These are phyloP conservation scores for Fusarium sp. DNA, from an alignment of 2,329 filamentous ascomycete species.

Conservation along the genomic window DNA sequence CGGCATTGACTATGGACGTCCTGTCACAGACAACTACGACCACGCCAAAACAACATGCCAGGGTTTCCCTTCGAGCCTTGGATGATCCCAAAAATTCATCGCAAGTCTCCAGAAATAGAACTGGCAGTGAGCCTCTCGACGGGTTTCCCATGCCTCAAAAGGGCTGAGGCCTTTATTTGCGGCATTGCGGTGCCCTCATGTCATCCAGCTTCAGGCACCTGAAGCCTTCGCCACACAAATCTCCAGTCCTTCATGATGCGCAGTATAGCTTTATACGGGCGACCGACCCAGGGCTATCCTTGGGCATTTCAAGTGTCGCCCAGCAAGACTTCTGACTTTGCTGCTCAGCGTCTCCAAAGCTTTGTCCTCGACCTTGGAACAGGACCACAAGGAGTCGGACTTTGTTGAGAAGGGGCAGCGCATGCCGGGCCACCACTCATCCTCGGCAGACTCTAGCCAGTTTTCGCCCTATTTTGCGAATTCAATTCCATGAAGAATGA, in stretches of 20 bases:
- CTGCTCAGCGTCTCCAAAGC: conserved; percentile 33
- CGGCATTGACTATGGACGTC: background rate
- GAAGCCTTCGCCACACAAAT: conserved; percentile 21
- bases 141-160: conserved; percentile 26
- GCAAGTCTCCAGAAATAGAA: conserved; percentile 37
- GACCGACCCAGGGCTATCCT: conserved; percentile 21
- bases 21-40: conserved; percentile 17
- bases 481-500: conserved; percentile 9
- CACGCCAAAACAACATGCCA: conserved; percentile 11
- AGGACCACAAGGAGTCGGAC: conserved; percentile 29
- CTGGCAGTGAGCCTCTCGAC: conserved; percentile 14
- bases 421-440: conserved; percentile 16
- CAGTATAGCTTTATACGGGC: background rate
- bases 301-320: conserved; percentile 35
- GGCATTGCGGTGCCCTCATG: conserved; percentile 8
- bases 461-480: conserved; percentile 14
- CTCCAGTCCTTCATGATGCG: conserved; percentile 9
- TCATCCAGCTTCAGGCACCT: conserved; percentile 12
- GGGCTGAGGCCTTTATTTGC: conserved; percentile 14
- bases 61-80: conserved; percentile 16
- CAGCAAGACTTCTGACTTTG: conserved; percentile 13
- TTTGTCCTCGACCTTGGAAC: conserved; percentile 29
- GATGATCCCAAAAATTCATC: conserved; percentile 14
- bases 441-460: background rate
- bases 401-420: conserved; percentile 25